phyloP scores from a whole-genome alignment of 495 filamentous ascomycete species.

The Penicillium canescens region DNA sequence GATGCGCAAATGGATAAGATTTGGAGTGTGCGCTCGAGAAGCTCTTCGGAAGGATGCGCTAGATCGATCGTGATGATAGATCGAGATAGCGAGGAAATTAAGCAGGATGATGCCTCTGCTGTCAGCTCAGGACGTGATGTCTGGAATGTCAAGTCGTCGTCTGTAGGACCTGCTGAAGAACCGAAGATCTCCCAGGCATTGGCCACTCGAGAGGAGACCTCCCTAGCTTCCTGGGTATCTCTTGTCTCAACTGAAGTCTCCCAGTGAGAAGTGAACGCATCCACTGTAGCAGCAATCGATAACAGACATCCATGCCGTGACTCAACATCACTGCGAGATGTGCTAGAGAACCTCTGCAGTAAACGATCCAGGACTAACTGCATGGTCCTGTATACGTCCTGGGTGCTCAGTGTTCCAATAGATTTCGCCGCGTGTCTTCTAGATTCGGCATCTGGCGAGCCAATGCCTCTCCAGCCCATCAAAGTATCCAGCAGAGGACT shows the following conservation, averaged over 20 bases:
- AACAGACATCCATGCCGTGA: constrained; percentile 67
- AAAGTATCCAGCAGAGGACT: constrained; percentile 66
- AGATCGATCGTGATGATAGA: constrained; percentile 11
- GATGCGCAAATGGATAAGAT: constrained; percentile 43
- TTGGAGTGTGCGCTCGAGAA: constrained; percentile 41
- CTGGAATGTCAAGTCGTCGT: constrained; percentile 46
- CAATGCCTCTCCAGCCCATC: constrained; percentile 85
- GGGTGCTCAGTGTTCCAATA: constrained; percentile 59
- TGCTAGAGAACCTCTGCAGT: constrained; percentile 40
- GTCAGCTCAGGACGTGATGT: constrained; percentile 68
- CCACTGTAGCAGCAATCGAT: constrained; percentile 51
- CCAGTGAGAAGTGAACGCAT: constrained; percentile 30
- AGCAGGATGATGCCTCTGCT: constrained; percentile 60
- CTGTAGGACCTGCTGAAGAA: constrained; percentile 35
- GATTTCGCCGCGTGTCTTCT: constrained; percentile 70
- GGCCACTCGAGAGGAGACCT: constrained; percentile 24
- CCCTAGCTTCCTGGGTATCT: constrained; percentile 15
- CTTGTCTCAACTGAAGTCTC: constrained; percentile 7
- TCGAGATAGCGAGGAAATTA: constrained; percentile 48
- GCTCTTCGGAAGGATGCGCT: constrained; percentile 12
- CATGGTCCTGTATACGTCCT: constrained; percentile 33
- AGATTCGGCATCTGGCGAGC: constrained; percentile 70
- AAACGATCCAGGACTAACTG: constrained; percentile 39
- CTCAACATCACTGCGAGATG: constrained; percentile 62
- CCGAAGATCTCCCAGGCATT: constrained; percentile 43